Evolutionary conservation across 2,329 filamentous ascomycete species (phyloP).

Genomic region (Paraconiothyrium brasiliense): DNA sequence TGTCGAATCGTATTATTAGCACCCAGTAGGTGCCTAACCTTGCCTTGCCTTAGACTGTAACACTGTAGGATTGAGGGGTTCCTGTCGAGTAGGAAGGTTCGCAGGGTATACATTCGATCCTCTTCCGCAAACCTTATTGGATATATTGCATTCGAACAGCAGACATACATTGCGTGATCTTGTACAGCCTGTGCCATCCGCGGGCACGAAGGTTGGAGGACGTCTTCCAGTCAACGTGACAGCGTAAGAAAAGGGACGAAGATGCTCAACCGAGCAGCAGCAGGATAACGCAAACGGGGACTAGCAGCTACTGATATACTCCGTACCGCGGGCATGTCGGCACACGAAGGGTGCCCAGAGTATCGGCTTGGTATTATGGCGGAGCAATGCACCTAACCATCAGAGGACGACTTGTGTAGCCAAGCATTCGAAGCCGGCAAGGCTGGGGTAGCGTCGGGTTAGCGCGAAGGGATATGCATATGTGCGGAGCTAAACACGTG

Average conservation of each 20-base stretch:
- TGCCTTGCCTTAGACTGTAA: neutral
- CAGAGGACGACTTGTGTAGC: neutral
- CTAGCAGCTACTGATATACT: too few species aligned
- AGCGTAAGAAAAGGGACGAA: too few species aligned
- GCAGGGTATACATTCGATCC: neutral
- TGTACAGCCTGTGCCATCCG: too few species aligned
- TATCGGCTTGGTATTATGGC: neutral
- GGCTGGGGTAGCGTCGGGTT: constrained; percentile 11
- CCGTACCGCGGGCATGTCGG: too few species aligned
- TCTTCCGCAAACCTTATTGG: neutral
- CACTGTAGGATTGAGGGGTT: too few species aligned
- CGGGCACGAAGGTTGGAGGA: too few species aligned
- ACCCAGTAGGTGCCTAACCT: neutral
- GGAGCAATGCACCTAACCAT: neutral
- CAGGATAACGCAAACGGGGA: too few species aligned
- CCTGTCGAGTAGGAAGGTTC: too few species aligned
- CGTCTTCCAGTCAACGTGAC: too few species aligned
- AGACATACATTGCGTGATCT: too few species aligned
- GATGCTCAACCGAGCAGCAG: too few species aligned
- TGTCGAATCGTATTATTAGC: neutral
- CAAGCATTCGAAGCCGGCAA: neutral
- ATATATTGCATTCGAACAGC: too few species aligned
- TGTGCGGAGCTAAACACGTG: constrained; percentile 7
- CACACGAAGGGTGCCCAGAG: neutral
- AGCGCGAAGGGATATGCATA: constrained; percentile 1